Conservation (phyloP, 768 basidiomycete genomes). For the Naematelia encephala region DNA sequence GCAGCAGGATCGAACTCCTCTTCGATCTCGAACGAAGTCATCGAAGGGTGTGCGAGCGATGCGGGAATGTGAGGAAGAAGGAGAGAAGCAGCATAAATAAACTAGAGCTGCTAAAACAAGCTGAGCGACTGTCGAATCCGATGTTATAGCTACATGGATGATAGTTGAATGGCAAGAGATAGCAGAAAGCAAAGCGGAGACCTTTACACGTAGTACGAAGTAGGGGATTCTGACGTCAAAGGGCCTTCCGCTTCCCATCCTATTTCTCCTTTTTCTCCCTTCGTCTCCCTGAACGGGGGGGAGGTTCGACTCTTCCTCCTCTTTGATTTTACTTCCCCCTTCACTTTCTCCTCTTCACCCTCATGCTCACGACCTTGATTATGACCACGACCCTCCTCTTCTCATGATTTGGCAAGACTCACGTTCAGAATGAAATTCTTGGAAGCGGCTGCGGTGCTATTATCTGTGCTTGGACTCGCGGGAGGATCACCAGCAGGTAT, state of each 20-base stretch:
- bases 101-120: background rate
- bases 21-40: constrained; percentile 14
- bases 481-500: background rate
- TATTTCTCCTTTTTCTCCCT: too few species aligned
- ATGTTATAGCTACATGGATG: background rate
- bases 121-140: background rate
- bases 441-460: background rate
- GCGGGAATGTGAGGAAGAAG: background rate
- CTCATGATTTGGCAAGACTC: background rate
- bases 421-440: background rate
- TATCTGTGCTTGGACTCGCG: background rate
- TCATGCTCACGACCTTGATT: too few species aligned
- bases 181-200: too few species aligned
- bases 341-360: too few species aligned
- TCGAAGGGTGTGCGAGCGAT: background rate
- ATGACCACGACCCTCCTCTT: background rate
- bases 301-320: too few species aligned
- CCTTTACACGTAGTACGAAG: too few species aligned
- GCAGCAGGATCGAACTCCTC: constrained; percentile 32
- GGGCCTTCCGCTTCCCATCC: background rate
- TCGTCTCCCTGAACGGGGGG: too few species aligned
- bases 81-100: background rate
- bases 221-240: background rate
- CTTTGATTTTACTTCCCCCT: too few species aligned
- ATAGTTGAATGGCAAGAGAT: background rate